Percentiles rank a stretch among this genome's conserved stretches.
Conservation (phyloP, 2,329 filamentous ascomycete species). For the Trichoderma semiorbis region DNA sequence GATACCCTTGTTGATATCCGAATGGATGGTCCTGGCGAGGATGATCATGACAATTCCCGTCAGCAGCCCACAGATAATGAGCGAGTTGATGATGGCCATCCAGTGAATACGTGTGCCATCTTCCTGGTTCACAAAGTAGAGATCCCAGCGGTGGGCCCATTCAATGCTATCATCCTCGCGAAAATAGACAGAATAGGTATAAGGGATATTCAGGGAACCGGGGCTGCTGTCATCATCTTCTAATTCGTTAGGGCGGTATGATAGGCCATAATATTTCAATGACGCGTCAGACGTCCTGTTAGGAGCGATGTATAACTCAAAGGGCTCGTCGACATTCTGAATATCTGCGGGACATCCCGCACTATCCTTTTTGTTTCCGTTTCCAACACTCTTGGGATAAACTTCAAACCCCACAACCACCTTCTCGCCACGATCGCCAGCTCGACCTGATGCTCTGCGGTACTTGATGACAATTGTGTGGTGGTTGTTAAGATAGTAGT, state of each 20-base stretch:
- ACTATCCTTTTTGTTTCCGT: slow-evolving; percentile 54
- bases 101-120: slow-evolving; percentile 80
- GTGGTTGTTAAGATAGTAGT: slow-evolving; percentile 82
- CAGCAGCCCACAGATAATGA: slow-evolving; percentile 76
- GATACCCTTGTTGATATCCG: slow-evolving; percentile 72
- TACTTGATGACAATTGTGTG: slow-evolving; percentile 80
- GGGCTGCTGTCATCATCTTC: slow-evolving; percentile 59
- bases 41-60: slow-evolving; percentile 80
- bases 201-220: slow-evolving; percentile 69
- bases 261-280: slow-evolving; percentile 53
- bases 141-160: slow-evolving; percentile 81
- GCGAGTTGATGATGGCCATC: slow-evolving; percentile 82
- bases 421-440: slow-evolving; percentile 68
- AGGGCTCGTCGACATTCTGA: slow-evolving; percentile 57
- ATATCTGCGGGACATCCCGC: slow-evolving; percentile 67
- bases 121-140: slow-evolving; percentile 86
- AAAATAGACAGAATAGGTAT: slow-evolving; percentile 88
- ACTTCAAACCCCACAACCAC: slow-evolving; percentile 87
- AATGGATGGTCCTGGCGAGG: slow-evolving; percentile 70
- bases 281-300: slow-evolving; percentile 53
- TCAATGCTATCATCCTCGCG: slow-evolving; percentile 76
- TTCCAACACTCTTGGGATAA: slow-evolving; percentile 78
- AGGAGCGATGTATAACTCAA: slow-evolving; percentile 66
- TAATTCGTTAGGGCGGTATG: slow-evolving; percentile 46
- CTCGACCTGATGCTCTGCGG: slow-evolving; percentile 65